Evolutionary conservation across 495 filamentous ascomycete species (phyloP).

Genomic region (Penicillium tannophilum): DNA sequence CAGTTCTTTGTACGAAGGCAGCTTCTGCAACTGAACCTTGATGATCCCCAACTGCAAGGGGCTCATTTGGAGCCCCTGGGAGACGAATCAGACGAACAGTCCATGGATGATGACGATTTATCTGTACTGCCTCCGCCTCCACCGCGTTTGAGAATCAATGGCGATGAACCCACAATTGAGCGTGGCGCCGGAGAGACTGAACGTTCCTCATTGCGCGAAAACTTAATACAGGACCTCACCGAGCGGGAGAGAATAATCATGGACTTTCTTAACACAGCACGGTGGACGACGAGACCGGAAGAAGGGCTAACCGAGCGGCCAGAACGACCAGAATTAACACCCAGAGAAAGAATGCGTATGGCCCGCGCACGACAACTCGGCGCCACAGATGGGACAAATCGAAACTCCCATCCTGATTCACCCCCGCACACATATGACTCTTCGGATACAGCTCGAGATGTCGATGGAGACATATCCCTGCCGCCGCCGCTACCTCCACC

Average conservation of each 20-base stretch:
- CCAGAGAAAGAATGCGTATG: constrained; percentile 31
- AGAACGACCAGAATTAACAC: constrained; percentile 32
- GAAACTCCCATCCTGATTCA: constrained; percentile 42
- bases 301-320: constrained; percentile 38
- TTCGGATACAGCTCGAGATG: constrained; percentile 32
- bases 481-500: background rate
- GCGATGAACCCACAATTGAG: constrained; percentile 26
- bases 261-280: constrained; percentile 55
- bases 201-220: constrained; percentile 38
- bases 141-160: constrained; percentile 19
- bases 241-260: constrained; percentile 60
- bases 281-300: constrained; percentile 41
- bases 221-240: constrained; percentile 51
- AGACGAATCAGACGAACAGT: constrained; percentile 27
- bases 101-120: constrained; percentile 27
- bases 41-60: constrained; percentile 54
- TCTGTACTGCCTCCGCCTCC: constrained; percentile 35
- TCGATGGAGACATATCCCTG: constrained; percentile 3
- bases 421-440: constrained; percentile 31
- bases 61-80: constrained; percentile 51
- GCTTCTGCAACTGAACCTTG: constrained; percentile 62
- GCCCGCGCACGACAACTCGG: constrained; percentile 38
- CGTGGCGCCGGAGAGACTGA: constrained; percentile 22
- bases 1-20: constrained; percentile 76
- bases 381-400: constrained; percentile 43